Conservation (phyloP, 163 green algal species). For the Chloroidium sp. region DNA sequence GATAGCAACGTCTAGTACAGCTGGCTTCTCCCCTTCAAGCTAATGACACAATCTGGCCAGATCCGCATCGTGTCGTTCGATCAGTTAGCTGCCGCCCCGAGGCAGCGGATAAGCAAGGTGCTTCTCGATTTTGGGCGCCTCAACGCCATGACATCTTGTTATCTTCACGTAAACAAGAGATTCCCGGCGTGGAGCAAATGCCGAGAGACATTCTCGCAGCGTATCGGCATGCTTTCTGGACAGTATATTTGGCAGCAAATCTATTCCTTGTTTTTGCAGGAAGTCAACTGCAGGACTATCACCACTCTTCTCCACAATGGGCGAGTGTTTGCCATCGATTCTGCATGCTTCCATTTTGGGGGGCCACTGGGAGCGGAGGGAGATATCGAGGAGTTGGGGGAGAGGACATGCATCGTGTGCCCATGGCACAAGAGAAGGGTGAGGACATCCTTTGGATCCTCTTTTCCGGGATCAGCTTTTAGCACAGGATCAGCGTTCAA, state of each 20-base stretch:
- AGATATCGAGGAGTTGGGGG: slow-evolving; percentile 28
- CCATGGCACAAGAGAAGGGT: slow-evolving; percentile 59
- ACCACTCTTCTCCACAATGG: slow-evolving; percentile 11
- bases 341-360: slow-evolving; percentile 28
- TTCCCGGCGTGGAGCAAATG: too few relatives aligned
- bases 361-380: slow-evolving; percentile 22
- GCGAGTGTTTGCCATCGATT: slow-evolving; percentile 24
- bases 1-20: too few relatives aligned
- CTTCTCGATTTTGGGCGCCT: neutral
- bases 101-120: neutral
- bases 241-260: neutral
- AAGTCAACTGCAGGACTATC: slow-evolving; percentile 16
- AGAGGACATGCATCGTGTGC: slow-evolving; percentile 42
- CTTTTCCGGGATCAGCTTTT: too few relatives aligned
- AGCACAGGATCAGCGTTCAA: too few relatives aligned
- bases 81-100: too few relatives aligned
- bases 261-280: slow-evolving; percentile 3
- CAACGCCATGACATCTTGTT: neutral
- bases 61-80: too few relatives aligned
- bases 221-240: neutral
- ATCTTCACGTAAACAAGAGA: neutral
- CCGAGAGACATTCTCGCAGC: neutral
- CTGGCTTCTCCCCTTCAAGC: too few relatives aligned
- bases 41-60: too few relatives aligned
- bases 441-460: neutral